phyloP scores from a whole-genome alignment of 1,139 yeast species.

The Taphrina pruni region DNA sequence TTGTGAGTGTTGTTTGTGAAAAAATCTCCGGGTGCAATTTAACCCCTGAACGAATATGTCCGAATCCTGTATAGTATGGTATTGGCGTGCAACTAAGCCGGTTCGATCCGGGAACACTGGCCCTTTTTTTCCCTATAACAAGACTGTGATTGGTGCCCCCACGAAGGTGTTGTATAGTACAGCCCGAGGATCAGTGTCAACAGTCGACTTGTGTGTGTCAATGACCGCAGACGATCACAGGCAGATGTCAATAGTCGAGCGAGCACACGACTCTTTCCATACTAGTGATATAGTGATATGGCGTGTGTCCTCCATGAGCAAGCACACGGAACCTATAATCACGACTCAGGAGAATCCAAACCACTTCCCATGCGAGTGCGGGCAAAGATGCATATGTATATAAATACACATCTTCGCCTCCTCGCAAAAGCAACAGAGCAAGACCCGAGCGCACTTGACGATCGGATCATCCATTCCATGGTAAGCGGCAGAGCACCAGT shows the following conservation, averaged over 20 bases:
- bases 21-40: conserved; percentile 19
- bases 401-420: conserved; percentile 1
- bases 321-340: no score
- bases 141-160: conserved; percentile 5
- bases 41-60: conserved; percentile 11
- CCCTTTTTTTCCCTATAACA: neutral
- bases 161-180: neutral
- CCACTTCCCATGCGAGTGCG: neutral
- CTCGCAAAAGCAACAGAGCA: neutral
- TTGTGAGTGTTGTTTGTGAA: conserved; percentile 16
- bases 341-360: neutral
- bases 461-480: conserved; percentile 14
- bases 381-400: neutral
- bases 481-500: conserved; percentile 12
- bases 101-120: neutral
- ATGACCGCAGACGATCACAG: no score
- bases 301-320: neutral
- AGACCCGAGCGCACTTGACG: neutral
- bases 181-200: conserved; percentile 3
- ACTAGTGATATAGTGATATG: neutral
- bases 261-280: neutral
- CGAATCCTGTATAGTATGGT: neutral
- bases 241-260: neutral
- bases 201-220: no score
- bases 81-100: neutral